Percentiles rank a stretch among this genome's conserved stretches.
phyloP scores from a whole-genome alignment of 768 basidiomycete genomes.

The Phlegmacium glaucopus region DNA sequence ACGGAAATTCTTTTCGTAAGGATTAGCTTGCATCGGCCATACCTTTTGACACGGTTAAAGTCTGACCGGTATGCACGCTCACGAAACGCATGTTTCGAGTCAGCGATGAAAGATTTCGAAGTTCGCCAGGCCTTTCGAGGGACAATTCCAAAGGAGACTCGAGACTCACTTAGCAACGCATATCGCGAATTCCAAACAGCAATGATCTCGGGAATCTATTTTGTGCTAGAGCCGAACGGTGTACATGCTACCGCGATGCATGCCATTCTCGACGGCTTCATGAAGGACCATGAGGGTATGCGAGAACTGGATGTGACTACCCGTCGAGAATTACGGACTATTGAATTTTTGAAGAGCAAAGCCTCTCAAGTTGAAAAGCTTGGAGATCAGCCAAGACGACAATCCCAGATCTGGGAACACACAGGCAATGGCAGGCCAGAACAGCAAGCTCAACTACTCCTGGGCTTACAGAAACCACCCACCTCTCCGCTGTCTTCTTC shows the following conservation, averaged over 20 bases:
- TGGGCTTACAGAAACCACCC: constrained; percentile 42
- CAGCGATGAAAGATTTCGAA: constrained; percentile 82
- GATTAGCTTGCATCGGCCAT: constrained; percentile 83
- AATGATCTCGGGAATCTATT: constrained; percentile 87
- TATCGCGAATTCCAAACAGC: constrained; percentile 88
- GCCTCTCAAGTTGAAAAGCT: constrained; percentile 51
- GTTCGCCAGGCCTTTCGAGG: constrained; percentile 70
- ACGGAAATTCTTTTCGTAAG: constrained; percentile 89
- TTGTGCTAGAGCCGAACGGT: constrained; percentile 75
- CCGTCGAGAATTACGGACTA: constrained; percentile 76
- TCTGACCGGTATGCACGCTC: constrained; percentile 82
- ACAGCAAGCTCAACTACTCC: constrained; percentile 49
- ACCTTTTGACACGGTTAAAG: constrained; percentile 74
- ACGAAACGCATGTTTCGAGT: constrained; percentile 85
- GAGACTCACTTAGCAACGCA: constrained; percentile 72
- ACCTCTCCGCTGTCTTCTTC: constrained; percentile 25
- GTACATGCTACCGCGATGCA: constrained; percentile 71
- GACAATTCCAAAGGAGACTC: constrained; percentile 56
- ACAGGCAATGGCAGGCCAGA: constrained; percentile 27
- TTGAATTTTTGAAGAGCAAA: constrained; percentile 75
- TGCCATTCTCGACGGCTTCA: constrained; percentile 72
- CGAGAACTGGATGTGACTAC: constrained; percentile 82
- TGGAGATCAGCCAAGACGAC: constrained; percentile 22
- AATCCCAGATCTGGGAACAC: constrained; percentile 23
- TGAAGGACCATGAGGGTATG: constrained; percentile 61